Conservation (phyloP, 139 green algal genomes). For the Volvox reticuliferus region DNA sequence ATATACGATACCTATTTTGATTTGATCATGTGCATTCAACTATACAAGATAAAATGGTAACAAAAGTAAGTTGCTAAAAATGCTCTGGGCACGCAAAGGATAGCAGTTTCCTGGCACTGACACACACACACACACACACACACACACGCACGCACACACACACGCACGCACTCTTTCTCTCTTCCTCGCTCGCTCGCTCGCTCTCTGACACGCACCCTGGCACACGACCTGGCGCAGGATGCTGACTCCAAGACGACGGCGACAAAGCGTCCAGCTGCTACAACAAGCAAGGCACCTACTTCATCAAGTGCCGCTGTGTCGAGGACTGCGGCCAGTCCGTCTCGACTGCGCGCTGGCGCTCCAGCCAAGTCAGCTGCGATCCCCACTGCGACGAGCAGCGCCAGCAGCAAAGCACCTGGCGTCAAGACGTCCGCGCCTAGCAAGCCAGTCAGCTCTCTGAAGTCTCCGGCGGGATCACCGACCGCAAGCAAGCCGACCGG, state of each 20-base stretch:
- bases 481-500: background rate
- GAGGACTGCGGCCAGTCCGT: slow-evolving; percentile 10
- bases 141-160: too few relatives aligned
- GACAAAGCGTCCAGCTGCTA: background rate
- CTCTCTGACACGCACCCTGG: too few relatives aligned
- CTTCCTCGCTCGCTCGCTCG: too few relatives aligned
- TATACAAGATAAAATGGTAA: background rate
- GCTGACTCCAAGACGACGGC: background rate
- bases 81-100: background rate
- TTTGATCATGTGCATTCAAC: background rate
- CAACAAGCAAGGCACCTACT: background rate
- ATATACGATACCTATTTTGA: background rate
- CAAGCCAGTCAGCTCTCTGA: background rate
- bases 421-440: background rate
- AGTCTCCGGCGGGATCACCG: background rate
- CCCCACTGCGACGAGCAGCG: background rate
- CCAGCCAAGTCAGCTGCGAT: background rate
- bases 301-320: background rate
- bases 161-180: too few relatives aligned
- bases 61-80: background rate
- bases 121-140: too few relatives aligned
- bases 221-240: background rate
- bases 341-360: background rate
- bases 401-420: background rate
- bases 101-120: too few relatives aligned